Evolutionary conservation across 768 basidiomycete genomes (phyloP).

Genomic region (Kwoniella sp.): DNA sequence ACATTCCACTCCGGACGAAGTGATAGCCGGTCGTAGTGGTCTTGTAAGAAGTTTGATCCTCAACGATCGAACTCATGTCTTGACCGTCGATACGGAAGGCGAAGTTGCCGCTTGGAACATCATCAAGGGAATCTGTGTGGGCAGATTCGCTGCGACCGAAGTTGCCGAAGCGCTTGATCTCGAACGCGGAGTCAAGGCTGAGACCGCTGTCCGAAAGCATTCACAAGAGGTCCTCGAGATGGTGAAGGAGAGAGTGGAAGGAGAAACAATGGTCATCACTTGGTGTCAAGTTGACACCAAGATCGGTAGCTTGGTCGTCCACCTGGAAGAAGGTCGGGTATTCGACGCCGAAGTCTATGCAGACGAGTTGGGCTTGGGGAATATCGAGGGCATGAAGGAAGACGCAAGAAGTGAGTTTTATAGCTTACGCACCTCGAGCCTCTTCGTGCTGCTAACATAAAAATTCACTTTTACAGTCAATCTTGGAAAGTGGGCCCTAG

Average conservation of each 20-base stretch:
- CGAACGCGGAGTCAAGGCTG: conserved; percentile 35
- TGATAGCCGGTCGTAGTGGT: conserved; percentile 73
- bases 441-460: neutral
- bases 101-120: conserved; percentile 94
- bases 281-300: conserved; percentile 92
- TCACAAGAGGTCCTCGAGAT: conserved; percentile 74
- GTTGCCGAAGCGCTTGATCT: conserved; percentile 58
- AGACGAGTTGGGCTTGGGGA: conserved; percentile 77
- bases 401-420: conserved; percentile 73
- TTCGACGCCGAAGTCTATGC: conserved; percentile 96
- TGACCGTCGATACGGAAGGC: conserved; percentile 86
- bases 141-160: conserved; percentile 69
- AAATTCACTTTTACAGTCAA: conserved; percentile 62
- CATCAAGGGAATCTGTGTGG: conserved; percentile 72
- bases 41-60: conserved; percentile 78
- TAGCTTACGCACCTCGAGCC: conserved; percentile 8
- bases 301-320: conserved; percentile 81
- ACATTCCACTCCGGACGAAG: conserved; percentile 66
- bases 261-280: conserved; percentile 78
- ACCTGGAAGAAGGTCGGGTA: conserved; percentile 74
- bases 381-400: conserved; percentile 68
- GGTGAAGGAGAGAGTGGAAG: conserved; percentile 89
- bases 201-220: conserved; percentile 39
- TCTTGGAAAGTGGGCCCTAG: conserved; percentile 85
- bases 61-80: conserved; percentile 84